Conservation (phyloP, 2,329 filamentous ascomycete genomes). For the Lachnellula occidentalis region DNA sequence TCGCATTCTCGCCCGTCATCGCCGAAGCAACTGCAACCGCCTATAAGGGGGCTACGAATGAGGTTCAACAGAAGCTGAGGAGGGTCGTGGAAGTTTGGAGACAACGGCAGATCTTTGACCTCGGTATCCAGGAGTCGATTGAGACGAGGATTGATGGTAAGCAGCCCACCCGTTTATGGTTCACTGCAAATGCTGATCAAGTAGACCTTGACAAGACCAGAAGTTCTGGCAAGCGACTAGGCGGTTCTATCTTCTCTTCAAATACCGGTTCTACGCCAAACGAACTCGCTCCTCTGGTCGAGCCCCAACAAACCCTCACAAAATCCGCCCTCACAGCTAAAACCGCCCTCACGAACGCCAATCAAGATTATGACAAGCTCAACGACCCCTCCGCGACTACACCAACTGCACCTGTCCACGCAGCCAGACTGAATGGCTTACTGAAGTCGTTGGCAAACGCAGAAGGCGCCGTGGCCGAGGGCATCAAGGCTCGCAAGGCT, state of each 20-base stretch:
- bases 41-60: slow-evolving; percentile 81
- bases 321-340: slow-evolving; percentile 68
- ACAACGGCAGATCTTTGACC: slow-evolving; percentile 77
- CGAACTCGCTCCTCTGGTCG: slow-evolving; percentile 71
- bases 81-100: slow-evolving; percentile 94
- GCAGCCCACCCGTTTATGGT: slow-evolving; percentile 15
- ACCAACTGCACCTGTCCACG: slow-evolving; percentile 84
- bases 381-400: slow-evolving; percentile 62
- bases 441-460: slow-evolving; percentile 83
- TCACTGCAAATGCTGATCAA: slow-evolving; percentile 7
- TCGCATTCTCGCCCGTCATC: slow-evolving; percentile 86
- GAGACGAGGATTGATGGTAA: slow-evolving; percentile 75
- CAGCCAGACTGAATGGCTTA: slow-evolving; percentile 82
- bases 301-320: slow-evolving; percentile 65
- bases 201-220: slow-evolving; percentile 59
- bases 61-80: slow-evolving; percentile 81
- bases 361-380: slow-evolving; percentile 78
- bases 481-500: slow-evolving; percentile 75
- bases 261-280: slow-evolving; percentile 56
- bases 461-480: slow-evolving; percentile 82
- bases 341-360: slow-evolving; percentile 62
- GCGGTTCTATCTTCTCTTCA: slow-evolving; percentile 66
- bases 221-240: slow-evolving; percentile 47
- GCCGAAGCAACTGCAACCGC: slow-evolving; percentile 86
- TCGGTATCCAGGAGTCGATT: slow-evolving; percentile 71